phyloP scores from a whole-genome alignment of 2,329 filamentous ascomycete species.

The Colletotrichum brevisporum region DNA sequence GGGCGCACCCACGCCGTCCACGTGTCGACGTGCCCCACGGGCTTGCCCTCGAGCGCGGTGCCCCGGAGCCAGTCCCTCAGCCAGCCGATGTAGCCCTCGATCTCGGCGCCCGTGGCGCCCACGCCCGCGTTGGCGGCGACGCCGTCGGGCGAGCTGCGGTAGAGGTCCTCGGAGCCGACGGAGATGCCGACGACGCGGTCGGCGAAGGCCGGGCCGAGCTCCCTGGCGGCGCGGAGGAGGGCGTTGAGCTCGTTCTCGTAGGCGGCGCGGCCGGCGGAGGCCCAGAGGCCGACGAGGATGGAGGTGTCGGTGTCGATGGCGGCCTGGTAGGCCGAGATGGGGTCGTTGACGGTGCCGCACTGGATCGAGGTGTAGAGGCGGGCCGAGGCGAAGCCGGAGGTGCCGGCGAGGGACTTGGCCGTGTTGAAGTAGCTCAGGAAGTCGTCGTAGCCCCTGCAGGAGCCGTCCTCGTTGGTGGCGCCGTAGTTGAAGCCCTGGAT shows the following conservation, averaged over 20 bases:
- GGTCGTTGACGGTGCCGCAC: slow-evolving; percentile 55
- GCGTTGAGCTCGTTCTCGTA: slow-evolving; percentile 63
- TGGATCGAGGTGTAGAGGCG: slow-evolving; percentile 40
- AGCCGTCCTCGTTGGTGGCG: slow-evolving; percentile 37
- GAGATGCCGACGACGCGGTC: slow-evolving; percentile 66
- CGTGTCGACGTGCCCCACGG: slow-evolving; percentile 70
- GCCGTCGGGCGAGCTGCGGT: slow-evolving; percentile 52
- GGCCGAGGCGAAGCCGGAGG: slow-evolving; percentile 29
- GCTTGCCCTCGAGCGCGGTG: slow-evolving; percentile 50
- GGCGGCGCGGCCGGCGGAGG: slow-evolving; percentile 53
- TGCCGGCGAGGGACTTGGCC: slow-evolving; percentile 24
- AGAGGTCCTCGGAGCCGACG: slow-evolving; percentile 70
- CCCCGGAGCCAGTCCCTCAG: slow-evolving; percentile 64
- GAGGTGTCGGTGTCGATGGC: slow-evolving; percentile 63
- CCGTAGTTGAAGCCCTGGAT: slow-evolving; percentile 40
- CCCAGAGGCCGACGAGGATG: slow-evolving; percentile 69
- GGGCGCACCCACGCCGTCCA: slow-evolving; percentile 66
- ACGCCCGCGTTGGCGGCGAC: slow-evolving; percentile 30
- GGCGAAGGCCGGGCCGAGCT: slow-evolving; percentile 56
- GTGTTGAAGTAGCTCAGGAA: slow-evolving; percentile 37
- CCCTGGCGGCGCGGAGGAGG: slow-evolving; percentile 61
- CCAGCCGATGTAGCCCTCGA: slow-evolving; percentile 71
- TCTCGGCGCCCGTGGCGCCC: slow-evolving; percentile 57
- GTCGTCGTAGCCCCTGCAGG: slow-evolving; percentile 37
- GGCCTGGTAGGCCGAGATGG: slow-evolving; percentile 78